Evolutionary conservation across 768 basidiomycete genomes (phyloP).

Genomic region (Boletus rufocinnamomeus): DNA sequence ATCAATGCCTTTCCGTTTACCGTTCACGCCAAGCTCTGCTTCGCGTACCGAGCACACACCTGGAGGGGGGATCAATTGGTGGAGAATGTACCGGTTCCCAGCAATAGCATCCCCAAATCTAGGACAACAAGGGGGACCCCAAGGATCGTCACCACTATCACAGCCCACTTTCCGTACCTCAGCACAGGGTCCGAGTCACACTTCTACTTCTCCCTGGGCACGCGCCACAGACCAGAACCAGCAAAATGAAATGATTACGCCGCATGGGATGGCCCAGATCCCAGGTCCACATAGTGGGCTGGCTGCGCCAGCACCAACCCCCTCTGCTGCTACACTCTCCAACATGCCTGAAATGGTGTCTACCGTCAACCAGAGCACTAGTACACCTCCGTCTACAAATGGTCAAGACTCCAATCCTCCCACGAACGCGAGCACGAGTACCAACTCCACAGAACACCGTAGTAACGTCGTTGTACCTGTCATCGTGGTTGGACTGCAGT

Average conservation of each 20-base stretch:
- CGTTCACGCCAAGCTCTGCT: conserved; percentile 32
- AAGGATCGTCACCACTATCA: conserved; percentile 26
- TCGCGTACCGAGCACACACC: conserved; percentile 41
- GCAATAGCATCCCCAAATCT: conserved; percentile 51
- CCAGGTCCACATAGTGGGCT: conserved; percentile 21
- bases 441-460: conserved; percentile 29
- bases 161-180: conserved; percentile 25
- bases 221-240: conserved; percentile 17
- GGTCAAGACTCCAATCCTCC: conserved; percentile 19
- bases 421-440: conserved; percentile 16
- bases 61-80: conserved; percentile 67
- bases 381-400: conserved; percentile 7
- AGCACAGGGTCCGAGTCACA: conserved; percentile 24
- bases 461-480: conserved; percentile 69
- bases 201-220: conserved; percentile 21
- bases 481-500: conserved; percentile 81
- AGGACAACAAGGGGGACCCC: conserved; percentile 19
- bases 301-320: conserved; percentile 9
- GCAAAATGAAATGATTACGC: conserved; percentile 24
- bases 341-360: conserved; percentile 22
- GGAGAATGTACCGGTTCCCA: conserved; percentile 82
- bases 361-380: conserved; percentile 12
- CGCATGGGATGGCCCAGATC: conserved; percentile 17
- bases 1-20: conserved; percentile 35
- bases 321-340: conserved; percentile 16